Conservation (phyloP, 805 yeast genomes). For the Wickerhamomyces queroliae region DNA sequence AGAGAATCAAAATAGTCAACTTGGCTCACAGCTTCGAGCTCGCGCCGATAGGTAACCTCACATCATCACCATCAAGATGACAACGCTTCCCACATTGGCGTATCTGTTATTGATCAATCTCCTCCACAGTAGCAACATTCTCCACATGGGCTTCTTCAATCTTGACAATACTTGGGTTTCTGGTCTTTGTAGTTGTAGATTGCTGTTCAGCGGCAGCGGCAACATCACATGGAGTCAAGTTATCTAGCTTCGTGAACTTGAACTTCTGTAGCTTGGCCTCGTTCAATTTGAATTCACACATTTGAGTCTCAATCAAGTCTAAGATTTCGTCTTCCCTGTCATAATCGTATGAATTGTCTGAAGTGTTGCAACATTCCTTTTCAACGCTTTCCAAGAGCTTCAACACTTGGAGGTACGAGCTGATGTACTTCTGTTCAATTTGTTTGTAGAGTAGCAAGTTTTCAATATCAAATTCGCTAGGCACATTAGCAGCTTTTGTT, state of each 20-base stretch:
- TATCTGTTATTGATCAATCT: not conserved
- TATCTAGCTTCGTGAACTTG: no score
- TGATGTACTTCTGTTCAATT: conserved; percentile 6
- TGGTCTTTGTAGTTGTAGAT: not conserved
- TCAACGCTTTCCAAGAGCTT: conserved; percentile 14
- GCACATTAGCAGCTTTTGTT: conserved; percentile 1
- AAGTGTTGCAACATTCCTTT: conserved; percentile 8
- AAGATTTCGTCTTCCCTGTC: conserved; percentile 21
- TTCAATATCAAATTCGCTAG: not conserved
- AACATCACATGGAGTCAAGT: no score
- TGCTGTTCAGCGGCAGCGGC: no score
- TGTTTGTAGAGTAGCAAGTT: not conserved
- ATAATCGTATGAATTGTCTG: conserved; percentile 17
- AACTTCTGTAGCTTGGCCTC: conserved; percentile 9
- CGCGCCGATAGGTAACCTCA: no score
- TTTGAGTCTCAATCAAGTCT: conserved; percentile 14
- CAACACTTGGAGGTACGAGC: conserved; percentile 14
- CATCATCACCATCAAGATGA: no score
- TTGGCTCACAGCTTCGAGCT: no score
- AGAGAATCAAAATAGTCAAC: no score
- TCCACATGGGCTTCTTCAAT: not conserved
- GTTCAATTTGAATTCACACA: conserved; percentile 16
- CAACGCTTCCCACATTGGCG: conserved; percentile 9
- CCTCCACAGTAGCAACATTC: not conserved
- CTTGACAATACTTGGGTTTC: not conserved